Base-by-base conservation (phyloP, 2,329 filamentous ascomycete species). In the Phialocephala subalpina region DNA sequence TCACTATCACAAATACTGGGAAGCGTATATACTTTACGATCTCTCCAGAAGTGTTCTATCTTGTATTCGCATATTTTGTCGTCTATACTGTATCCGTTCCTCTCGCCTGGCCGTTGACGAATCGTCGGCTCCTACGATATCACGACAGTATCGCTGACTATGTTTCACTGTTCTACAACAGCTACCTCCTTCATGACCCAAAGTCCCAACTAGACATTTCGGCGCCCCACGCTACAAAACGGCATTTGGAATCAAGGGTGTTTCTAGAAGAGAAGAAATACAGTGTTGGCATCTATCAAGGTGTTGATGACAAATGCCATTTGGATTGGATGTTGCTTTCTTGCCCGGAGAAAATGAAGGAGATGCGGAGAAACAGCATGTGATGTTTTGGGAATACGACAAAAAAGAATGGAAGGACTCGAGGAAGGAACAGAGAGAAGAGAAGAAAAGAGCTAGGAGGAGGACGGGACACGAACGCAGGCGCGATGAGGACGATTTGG, bases 1-100 rank as follows among this genome's bases (percentile, higher is more conserved):
- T 53, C 27, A 14, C 20, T 14, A 53, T 53, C 47, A 53, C 47
- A 20, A 53, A 53, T 16, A 53, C 47, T 8, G 47, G 47, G 20
- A 53, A 53, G 20, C 47, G 47, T 16, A 53, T 53, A 12, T 53
- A 53, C 20, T 53, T 53, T 18, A 9, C 47, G 4, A n/a, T 53
- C 18, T 9, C 47, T 25, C 47, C 47, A 5, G 14, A 6, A 29
- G 22, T 18, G 22, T 53, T 53, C n/a, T 53, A 53, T 22, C 47
- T 53, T 53, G 47, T 22, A 2, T 53, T n/a, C 38, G 38, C 38
- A 42, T 42, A 42, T n/a, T 4, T 42, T 14, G 12, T 42, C 14
- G 14, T 42, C 12, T 42, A 42, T 14, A 14, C 5, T 5, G 12
- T 42, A 42, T 42, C 38, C 3, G 12, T 42, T n/a, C 38, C 38